Base-by-base conservation (phyloP, 1,284 basidiomycete species). In the Boletellus deceptivus region DNA sequence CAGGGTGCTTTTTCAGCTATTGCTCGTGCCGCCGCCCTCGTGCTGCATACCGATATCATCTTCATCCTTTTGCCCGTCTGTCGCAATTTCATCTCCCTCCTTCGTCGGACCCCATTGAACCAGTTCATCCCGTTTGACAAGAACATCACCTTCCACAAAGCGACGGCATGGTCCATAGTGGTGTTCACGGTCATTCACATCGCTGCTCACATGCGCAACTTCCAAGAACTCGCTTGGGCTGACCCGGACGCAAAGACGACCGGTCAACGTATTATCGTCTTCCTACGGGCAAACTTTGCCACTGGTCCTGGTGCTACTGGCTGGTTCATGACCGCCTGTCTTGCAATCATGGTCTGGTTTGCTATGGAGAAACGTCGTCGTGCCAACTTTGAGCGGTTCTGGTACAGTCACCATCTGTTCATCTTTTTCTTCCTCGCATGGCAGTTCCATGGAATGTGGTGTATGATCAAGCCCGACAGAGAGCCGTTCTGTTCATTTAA, bases 401-500 rank as follows among this genome's bases (percentile, higher is more conserved):
- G 91, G 89, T 94, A 93, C 71, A 80, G 83, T 14, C 90, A 93
- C 68, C 91, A 93, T 68, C 76, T 96, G 46, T 93, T 93, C 75
- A 82, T 94, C 61, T 65, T 91, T 55, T 93, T 93, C 78, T 96
- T 96, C 75, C 79, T 91, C 67, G 75, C 77, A 62, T 95, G 93
- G 92, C 92, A 95, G 69, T 75, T 94, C 34, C 93, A 95, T 65
- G 92, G 93, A 49, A 89, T 94, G 88, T 93, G 93, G 80, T 94
- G 91, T 70, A 91, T 91, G 89, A 90, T 92, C 70, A 73, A 91
- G 72, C 91, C 92, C n/a, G 91, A 94, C 69, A 76, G 87, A 48
- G 79, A 87, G 0, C 91, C 90, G 0, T 92, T 79, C 71, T 96
- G 93, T 72, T 90, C 86, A 5, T 86, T 70, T 69, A 88, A 86